phyloP scores from a whole-genome alignment of 2,329 filamentous ascomycete genomes.

The Apiospora marii region DNA sequence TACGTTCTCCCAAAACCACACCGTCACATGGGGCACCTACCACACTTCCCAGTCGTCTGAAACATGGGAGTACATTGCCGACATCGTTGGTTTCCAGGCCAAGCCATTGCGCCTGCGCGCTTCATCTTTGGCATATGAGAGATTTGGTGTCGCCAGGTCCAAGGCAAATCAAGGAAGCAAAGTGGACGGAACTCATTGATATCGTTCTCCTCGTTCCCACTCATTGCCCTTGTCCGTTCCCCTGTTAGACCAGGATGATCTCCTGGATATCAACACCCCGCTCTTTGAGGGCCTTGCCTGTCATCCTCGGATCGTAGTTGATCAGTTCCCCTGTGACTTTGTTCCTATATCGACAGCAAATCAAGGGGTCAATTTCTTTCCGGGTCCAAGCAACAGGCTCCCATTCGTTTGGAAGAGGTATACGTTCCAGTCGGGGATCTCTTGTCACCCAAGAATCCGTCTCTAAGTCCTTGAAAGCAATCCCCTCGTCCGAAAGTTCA shows the following conservation, averaged over 20 bases:
- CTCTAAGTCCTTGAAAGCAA: neutral
- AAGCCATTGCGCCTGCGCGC: neutral
- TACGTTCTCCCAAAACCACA: conserved; percentile 34
- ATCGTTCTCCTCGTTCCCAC: no score
- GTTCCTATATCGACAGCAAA: neutral
- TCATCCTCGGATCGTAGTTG: conserved; percentile 2
- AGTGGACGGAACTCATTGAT: no score
- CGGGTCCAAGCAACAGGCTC: neutral
- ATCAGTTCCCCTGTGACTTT: neutral
- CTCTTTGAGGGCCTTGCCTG: neutral
- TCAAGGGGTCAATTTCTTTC: neutral
- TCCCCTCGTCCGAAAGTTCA: no score
- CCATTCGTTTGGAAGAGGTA: neutral
- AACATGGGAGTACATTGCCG: conserved; percentile 30
- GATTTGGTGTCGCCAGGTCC: no score
- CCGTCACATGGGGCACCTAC: conserved; percentile 44
- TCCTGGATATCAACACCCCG: neutral
- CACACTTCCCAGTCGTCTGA: conserved; percentile 53
- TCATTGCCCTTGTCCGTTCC: no score
- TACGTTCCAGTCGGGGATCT: neutral
- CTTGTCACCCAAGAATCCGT: neutral
- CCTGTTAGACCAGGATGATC: neutral
- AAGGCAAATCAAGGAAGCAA: no score
- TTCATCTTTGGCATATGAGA: no score
- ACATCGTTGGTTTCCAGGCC: neutral